Evolutionary conservation across 1,284 basidiomycete genomes (phyloP), one percentile per base, ranked within the genome.

Genomic region (Uromyces viciae-fabae): DNA sequence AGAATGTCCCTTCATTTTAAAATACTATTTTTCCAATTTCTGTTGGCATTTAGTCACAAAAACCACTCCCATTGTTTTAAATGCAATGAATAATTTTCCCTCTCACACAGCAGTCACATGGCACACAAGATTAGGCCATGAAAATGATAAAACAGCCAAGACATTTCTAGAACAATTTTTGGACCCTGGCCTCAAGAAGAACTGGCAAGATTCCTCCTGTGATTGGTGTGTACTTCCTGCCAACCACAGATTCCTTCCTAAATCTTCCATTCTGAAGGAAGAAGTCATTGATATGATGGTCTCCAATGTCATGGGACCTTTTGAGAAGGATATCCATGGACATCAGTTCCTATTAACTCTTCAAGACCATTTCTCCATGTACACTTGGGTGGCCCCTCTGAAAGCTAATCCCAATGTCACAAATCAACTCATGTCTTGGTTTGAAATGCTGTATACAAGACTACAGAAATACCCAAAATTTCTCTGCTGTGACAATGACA

Each of bases 21-120:
- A 31, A 0, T 49, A 40, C 11, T 28, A 7, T 33, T 52, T 52
- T 25, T 31, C 33, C 0, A 38, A 54, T 14, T 33, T 15, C 17
- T 72, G 69, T 54, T 72, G 69, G 69, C 4, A 72, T 28, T 31
- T 72, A 5, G 22, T 72, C 19, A 72, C 43, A 8, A 17, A n/a
- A 5, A 3, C 9, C n/a, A n/a, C 28, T 33, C 22, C 62, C n/a
- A 40, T 66, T 40, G 22, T 15, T 46, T 3, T 64, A 2, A 9
- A 8, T 8, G 19, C 60, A 3, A 64, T 64, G 25, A 25, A 22
- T 31, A 22, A 33, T 28, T 9, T 8, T 5, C 60, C 60, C 4
- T 9, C 17, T 19, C 19, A 19, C 17, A 4, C 5, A 3, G 5
- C 5, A 17, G 17, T 54, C 15, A 5, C 7, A 4, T 75, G 56